Evolutionary conservation across 2,329 filamentous ascomycete species (phyloP).

Genomic region (Xylaria sp.): DNA sequence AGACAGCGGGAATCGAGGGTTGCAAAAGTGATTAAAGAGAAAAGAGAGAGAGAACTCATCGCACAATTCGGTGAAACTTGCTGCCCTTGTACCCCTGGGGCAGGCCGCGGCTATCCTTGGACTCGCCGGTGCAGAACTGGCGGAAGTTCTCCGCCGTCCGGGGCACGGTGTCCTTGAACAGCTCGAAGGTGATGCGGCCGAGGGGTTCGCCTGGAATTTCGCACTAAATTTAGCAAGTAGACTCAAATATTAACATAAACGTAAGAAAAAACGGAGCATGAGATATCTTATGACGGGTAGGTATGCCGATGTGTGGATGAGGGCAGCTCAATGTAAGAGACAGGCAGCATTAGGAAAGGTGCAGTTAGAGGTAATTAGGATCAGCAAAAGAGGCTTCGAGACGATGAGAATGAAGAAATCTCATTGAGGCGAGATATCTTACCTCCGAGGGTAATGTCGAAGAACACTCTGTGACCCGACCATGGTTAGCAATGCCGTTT

Average conservation of each 20-base stretch:
- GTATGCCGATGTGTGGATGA: not conserved
- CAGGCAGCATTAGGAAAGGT: not conserved
- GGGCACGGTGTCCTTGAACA: conserved; percentile 84
- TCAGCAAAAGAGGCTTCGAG: not conserved
- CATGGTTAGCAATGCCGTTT: not conserved
- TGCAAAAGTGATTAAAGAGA: not conserved
- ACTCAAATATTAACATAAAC: too few species aligned
- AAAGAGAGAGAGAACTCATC: conserved; percentile 43
- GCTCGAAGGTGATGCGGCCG: conserved; percentile 86
- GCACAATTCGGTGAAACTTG: conserved; percentile 91
- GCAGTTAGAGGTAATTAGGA: not conserved
- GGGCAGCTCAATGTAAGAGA: too few species aligned
- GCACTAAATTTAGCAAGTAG: conserved; percentile 4
- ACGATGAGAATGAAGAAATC: not conserved
- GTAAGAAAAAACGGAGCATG: too few species aligned
- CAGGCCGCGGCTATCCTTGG: conserved; percentile 75
- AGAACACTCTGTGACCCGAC: conserved; percentile 62
- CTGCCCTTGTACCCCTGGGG: conserved; percentile 93
- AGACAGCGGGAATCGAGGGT: too few species aligned
- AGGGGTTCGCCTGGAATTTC: conserved; percentile 77
- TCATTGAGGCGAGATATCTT: conserved; percentile 40
- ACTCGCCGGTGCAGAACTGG: conserved; percentile 94
- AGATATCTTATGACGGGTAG: not conserved
- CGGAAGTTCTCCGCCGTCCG: conserved; percentile 96
- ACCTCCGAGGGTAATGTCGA: conserved; percentile 82